phyloP scores from a whole-genome alignment of 2,329 filamentous ascomycete species.

The Arthroderma uncinatum region DNA sequence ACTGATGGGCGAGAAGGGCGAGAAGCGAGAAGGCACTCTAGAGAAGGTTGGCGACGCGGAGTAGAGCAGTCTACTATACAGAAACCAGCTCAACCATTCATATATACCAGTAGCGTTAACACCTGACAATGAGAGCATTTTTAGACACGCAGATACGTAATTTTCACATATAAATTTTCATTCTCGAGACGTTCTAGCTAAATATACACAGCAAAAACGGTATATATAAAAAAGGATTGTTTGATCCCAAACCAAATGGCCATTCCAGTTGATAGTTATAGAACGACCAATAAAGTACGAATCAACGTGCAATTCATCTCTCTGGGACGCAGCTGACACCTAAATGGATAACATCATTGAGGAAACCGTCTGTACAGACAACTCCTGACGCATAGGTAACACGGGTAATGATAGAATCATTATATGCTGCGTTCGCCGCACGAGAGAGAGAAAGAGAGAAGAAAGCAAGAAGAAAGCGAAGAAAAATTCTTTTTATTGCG shows the following conservation, averaged over 20 bases:
- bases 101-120: neutral
- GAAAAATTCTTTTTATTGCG: constrained; percentile 4
- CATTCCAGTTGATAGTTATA: constrained; percentile 30
- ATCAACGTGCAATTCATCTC: constrained; percentile 62
- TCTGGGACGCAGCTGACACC: constrained; percentile 78
- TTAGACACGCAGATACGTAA: neutral
- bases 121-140: neutral
- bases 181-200: neutral
- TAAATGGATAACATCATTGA: constrained; percentile 43
- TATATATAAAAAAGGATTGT: constrained; percentile 32
- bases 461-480: constrained; percentile 17
- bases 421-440: constrained; percentile 65
- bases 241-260: constrained; percentile 44
- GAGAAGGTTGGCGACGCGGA: constrained; percentile 81
- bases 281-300: constrained; percentile 41
- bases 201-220: neutral
- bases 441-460: constrained; percentile 53
- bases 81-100: neutral
- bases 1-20: constrained; percentile 76
- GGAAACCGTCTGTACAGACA: constrained; percentile 18
- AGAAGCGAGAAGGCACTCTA: constrained; percentile 86
- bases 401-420: constrained; percentile 49
- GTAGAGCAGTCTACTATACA: constrained; percentile 25
- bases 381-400: constrained; percentile 60
- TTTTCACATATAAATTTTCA: neutral